These are phyloP conservation scores for Ustilago tritici DNA, from an alignment of 1,284 basidiomycete species.

Conservation along the genomic window DNA sequence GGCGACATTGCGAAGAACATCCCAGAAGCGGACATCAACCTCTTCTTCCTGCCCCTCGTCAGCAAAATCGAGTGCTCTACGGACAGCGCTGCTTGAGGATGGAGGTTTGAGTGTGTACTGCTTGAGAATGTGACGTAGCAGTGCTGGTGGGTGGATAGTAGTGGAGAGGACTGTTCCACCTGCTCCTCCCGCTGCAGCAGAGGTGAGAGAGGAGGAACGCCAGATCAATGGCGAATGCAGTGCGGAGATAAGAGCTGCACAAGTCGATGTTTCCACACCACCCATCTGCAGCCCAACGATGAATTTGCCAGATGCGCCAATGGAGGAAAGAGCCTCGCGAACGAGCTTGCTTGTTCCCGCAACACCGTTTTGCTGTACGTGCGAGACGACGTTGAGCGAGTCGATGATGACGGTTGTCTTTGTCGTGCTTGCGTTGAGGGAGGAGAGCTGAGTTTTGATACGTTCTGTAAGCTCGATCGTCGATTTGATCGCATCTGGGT, in stretches of 20 bases:
- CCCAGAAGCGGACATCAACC: constrained; percentile 58
- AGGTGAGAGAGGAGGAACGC: constrained; percentile 8
- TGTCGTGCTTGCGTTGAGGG: constrained; percentile 8
- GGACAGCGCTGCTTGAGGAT: constrained; percentile 18
- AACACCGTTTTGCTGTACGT: constrained; percentile 15
- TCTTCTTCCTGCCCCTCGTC: constrained; percentile 21
- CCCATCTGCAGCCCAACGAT: constrained; percentile 43
- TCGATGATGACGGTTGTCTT: constrained; percentile 53
- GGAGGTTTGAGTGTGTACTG: constrained; percentile 58
- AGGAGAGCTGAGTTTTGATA: constrained; percentile 5
- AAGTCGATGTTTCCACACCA: constrained; percentile 25
- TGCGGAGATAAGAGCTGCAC: constrained; percentile 26
- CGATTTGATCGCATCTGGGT: constrained; percentile 14
- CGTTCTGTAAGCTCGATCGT: constrained; percentile 13
- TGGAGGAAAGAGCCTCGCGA: constrained; percentile 15
- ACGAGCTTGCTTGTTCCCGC: constrained; percentile 28
- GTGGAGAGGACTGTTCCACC: constrained; percentile 36
- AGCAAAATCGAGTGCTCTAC: constrained; percentile 31
- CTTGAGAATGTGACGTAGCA: constrained; percentile 48
- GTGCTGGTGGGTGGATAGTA: constrained; percentile 40
- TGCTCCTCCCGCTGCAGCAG: not conserved
- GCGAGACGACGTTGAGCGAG: constrained; percentile 53
- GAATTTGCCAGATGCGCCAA: constrained; percentile 46
- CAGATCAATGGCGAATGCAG: constrained; percentile 54
- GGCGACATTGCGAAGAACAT: constrained; percentile 46